phyloP scores from a whole-genome alignment of 768 basidiomycete genomes.

The Boletellus sp. region DNA sequence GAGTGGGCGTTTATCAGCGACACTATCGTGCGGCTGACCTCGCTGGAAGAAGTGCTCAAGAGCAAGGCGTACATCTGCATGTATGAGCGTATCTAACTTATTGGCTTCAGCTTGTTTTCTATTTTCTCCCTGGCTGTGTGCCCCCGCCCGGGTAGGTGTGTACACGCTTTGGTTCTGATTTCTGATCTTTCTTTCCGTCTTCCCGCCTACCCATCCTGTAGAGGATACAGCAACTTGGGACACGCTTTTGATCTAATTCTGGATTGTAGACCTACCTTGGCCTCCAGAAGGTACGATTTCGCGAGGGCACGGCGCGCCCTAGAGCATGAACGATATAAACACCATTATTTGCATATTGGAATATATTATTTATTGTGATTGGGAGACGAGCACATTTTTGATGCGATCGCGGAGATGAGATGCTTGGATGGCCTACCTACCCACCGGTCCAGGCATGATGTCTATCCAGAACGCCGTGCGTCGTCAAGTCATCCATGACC shows the following conservation, averaged over 20 bases:
- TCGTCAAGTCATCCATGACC: no score
- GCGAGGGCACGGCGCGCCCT: neutral
- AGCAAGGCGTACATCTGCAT: constrained; percentile 93
- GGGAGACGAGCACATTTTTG: no score
- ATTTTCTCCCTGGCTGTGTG: neutral
- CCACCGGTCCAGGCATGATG: no score
- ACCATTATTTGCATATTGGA: neutral
- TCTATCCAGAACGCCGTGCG: no score
- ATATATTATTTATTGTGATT: neutral
- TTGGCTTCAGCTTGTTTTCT: neutral
- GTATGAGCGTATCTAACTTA: constrained; percentile 67
- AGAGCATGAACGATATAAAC: constrained; percentile 4
- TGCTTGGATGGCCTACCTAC: no score
- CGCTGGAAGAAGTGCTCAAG: constrained; percentile 85
- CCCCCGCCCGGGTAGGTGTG: no score
- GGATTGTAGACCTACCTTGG: neutral
- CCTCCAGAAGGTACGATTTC: neutral
- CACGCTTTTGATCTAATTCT: constrained; percentile 3
- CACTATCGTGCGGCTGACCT: constrained; percentile 73
- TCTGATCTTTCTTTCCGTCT: neutral
- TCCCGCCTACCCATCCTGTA: neutral
- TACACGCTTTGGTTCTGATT: no score
- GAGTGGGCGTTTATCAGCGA: constrained; percentile 95
- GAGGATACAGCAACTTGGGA: neutral
- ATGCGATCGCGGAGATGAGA: no score